Evolutionary conservation across 2,329 filamentous ascomycete genomes (phyloP).

Genomic region (Aureobasidium melanogenum): DNA sequence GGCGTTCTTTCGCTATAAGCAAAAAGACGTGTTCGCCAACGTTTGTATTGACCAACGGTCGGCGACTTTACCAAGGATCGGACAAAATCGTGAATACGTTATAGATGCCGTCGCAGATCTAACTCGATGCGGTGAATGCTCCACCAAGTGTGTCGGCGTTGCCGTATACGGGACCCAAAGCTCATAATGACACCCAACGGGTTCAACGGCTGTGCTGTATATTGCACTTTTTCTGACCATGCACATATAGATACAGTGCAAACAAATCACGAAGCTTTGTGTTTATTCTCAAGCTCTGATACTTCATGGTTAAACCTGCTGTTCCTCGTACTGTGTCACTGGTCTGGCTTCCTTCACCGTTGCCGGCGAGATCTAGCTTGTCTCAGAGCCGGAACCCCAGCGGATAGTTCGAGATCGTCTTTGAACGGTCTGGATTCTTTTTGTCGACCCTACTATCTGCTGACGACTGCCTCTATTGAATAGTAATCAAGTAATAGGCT

Average conservation of each 20-base stretch:
- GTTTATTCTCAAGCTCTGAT: background rate
- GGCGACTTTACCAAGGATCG: background rate
- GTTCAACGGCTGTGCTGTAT: slow-evolving; percentile 1
- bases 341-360: background rate
- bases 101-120: background rate
- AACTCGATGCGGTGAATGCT: background rate
- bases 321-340: background rate
- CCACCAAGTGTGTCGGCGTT: background rate
- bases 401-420: background rate
- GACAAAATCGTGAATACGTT: background rate
- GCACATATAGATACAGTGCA: background rate
- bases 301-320: background rate
- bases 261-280: background rate
- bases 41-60: slow-evolving; percentile 4
- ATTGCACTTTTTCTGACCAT: background rate
- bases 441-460: background rate
- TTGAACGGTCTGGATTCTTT: background rate
- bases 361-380: background rate
- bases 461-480: background rate
- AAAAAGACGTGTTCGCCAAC: background rate
- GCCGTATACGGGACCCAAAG: background rate
- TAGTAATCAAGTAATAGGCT: background rate
- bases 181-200: background rate
- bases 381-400: background rate
- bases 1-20: background rate